phyloP scores from a whole-genome alignment of 2,329 filamentous ascomycete species.

The Fusarium concolor region DNA sequence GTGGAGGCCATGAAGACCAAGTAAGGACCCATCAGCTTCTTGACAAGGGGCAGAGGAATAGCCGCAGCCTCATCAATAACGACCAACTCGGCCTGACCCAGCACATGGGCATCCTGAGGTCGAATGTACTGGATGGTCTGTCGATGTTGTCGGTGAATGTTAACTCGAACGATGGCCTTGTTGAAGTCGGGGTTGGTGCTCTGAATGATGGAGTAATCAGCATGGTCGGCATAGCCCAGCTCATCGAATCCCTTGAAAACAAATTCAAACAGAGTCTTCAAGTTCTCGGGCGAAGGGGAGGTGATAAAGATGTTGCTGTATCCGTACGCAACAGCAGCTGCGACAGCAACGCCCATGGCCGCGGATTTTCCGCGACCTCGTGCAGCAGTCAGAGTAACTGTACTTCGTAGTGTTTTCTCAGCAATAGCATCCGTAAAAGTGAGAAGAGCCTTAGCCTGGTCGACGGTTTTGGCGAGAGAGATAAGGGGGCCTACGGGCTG shows the following conservation, averaged over 20 bases:
- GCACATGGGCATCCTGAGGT: slow-evolving; percentile 92
- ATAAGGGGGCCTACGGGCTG: slow-evolving; percentile 88
- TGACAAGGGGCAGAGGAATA: slow-evolving; percentile 90
- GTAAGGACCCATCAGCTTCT: slow-evolving; percentile 96
- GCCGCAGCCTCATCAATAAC: slow-evolving; percentile 98
- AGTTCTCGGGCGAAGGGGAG: slow-evolving; percentile 94
- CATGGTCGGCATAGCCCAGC: slow-evolving; percentile 91
- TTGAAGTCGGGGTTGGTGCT: slow-evolving; percentile 99
- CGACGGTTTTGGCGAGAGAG: slow-evolving; percentile 86
- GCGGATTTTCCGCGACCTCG: slow-evolving; percentile 98
- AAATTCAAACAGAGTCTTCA: slow-evolving; percentile 98
- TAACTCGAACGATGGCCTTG: slow-evolving; percentile 97
- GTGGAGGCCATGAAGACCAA: slow-evolving; percentile 99
- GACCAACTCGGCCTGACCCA: slow-evolving; percentile 93
- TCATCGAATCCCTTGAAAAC: slow-evolving; percentile 98
- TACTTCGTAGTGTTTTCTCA: slow-evolving; percentile 94
- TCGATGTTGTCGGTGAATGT: slow-evolving; percentile 92
- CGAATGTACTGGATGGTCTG: slow-evolving; percentile 99
- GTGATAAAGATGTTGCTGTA: slow-evolving; percentile 99
- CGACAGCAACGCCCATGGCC: slow-evolving; percentile 92
- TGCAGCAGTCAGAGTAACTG: slow-evolving; percentile 91
- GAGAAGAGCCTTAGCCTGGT: slow-evolving; percentile 95
- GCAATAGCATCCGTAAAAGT: slow-evolving; percentile 97
- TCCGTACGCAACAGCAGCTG: slow-evolving; percentile 92
- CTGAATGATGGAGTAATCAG: slow-evolving; percentile 97